Evolutionary conservation across 1,139 yeast species (phyloP), one percentile per base, ranked within the genome.

Genomic region (Suhomyces choctaworum): DNA sequence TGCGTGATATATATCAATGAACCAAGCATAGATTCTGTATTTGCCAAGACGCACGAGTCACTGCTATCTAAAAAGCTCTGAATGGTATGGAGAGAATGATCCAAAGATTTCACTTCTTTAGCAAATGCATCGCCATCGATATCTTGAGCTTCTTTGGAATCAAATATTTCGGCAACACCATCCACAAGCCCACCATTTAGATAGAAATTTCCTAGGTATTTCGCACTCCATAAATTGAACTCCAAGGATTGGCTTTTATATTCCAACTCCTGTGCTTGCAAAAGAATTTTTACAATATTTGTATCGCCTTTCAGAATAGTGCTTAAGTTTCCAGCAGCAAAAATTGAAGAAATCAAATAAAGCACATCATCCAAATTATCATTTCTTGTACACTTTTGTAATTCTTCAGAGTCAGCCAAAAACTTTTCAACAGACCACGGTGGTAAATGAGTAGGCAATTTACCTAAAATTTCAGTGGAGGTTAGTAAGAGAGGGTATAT

Each of bases 201-300:
- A 44, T 71, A 76, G 39, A 52, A 70, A 2, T 54, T 44, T 0
- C 78, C 76, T 14, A 78, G 48, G 37, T 66, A 67, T 11, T 59
- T 55, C 0, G 72, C 70, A 31, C 66, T 56, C 75, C 80, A 76
- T 1, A 52, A 15, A 3, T 52, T 52, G 40, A 73, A 64, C 1
- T 43, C 42, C 4, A 34, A 32, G 1, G 60, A 43, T 3, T 32
- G 47, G 6, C 26, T 21, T 6, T 25, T 19, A 11, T 34, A 35
- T 6, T 39, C 40, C 7, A 26, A 3, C 16, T 37, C 35, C 1
- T 40, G 30, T 2, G 47, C 29, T 4, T 44, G 27, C 29, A 58
- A 32, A 7, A 64, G 46, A 5, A 51, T 36, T 23, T 46, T 44
- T 2, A 61, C 63, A 15, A 64, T 58, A 9, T 36, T 33, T 7